Conservation (phyloP, 2,329 filamentous ascomycete species). For the Pseudomassariella vexata region DNA sequence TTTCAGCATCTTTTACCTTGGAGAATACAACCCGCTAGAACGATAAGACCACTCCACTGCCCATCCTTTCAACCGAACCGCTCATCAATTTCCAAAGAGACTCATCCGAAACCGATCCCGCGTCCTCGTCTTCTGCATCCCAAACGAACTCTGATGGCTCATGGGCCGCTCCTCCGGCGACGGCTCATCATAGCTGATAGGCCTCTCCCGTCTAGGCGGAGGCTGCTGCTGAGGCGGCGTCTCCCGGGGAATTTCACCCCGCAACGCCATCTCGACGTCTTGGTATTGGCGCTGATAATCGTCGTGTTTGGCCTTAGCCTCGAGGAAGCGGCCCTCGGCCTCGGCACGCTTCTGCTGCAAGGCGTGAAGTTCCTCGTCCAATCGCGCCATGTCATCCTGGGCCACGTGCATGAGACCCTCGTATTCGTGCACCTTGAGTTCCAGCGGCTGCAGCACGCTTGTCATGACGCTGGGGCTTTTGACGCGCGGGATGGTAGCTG, state of each 20-base stretch:
- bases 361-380: conserved; percentile 36
- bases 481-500: conserved; percentile 30
- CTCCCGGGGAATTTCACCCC: conserved; percentile 25
- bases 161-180: conserved; percentile 12
- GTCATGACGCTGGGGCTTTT: conserved; percentile 36
- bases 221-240: background rate
- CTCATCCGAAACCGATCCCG: conserved; percentile 25
- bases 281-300: conserved; percentile 35
- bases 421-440: conserved; percentile 39
- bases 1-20: background rate
- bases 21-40: background rate
- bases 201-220: background rate
- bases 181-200: conserved; percentile 5
- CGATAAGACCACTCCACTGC: background rate
- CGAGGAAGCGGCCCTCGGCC: conserved; percentile 34
- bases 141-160: conserved; percentile 24
- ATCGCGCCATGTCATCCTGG: conserved; percentile 32
- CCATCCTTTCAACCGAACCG: too few species aligned
- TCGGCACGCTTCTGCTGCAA: conserved; percentile 34
- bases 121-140: conserved; percentile 19
- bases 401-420: conserved; percentile 33
- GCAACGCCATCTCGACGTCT: conserved; percentile 35
- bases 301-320: conserved; percentile 37
- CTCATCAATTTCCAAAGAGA: conserved; percentile 16
- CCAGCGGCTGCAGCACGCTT: conserved; percentile 38